These are phyloP conservation scores for Rehmannia glutinosa DNA, from an alignment of 257 asterid genomes.

Conservation along the genomic window DNA sequence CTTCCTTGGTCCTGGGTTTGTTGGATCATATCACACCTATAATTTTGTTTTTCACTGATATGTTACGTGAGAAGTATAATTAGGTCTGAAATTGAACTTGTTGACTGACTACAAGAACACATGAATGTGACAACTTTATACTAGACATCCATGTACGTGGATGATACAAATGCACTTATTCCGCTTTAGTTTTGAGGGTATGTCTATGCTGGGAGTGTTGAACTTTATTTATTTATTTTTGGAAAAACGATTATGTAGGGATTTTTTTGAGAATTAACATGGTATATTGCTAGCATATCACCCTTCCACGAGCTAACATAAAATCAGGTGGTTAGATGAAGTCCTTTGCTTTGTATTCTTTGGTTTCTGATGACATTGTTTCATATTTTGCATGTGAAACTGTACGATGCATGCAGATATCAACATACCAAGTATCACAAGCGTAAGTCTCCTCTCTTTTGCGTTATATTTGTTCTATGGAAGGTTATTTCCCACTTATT, in stretches of 20 bases:
- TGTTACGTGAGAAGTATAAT: not conserved
- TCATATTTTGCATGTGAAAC: constrained; percentile 47
- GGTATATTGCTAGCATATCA: constrained; percentile 1
- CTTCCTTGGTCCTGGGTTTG: not conserved
- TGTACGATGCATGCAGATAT: constrained; percentile 59
- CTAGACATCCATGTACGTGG: constrained; percentile 2
- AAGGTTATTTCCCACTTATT: not conserved
- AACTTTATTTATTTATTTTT: not conserved
- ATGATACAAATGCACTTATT: not conserved
- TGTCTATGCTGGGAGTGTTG: constrained; percentile 2
- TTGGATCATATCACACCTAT: not conserved
- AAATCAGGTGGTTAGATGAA: not conserved
- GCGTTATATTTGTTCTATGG: not conserved
- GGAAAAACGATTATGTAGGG: not conserved
- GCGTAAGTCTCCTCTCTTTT: constrained; percentile 63
- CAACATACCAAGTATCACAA: constrained; percentile 98
- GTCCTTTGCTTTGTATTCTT: not conserved
- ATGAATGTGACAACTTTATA: not conserved
- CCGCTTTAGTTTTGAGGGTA: not conserved
- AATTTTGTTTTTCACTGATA: constrained; percentile 1
- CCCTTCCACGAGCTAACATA: not conserved
- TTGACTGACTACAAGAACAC: constrained; percentile 2
- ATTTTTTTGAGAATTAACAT: constrained; percentile 1
- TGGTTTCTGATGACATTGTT: constrained; percentile 23
- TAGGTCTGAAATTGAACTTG: not conserved